Evolutionary conservation across 257 asterid species (phyloP).

Genomic region (Galeopsis tetrahit): DNA sequence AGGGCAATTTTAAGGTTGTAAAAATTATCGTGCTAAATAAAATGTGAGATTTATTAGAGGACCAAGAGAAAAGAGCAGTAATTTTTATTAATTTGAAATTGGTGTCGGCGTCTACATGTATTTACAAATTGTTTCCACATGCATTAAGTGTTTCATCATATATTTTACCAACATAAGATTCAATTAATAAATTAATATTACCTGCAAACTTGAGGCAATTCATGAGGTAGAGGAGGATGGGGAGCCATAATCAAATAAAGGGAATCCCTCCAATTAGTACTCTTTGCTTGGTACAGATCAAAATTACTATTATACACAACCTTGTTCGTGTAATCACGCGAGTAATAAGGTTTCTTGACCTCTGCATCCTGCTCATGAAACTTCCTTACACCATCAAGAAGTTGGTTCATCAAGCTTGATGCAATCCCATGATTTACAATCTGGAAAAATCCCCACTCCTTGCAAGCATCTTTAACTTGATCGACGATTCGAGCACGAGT

Average conservation of each 20-base stretch:
- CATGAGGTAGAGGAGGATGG: constrained; percentile 32
- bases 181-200: not conserved
- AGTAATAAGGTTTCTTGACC: constrained; percentile 42
- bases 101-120: no score
- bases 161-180: no score
- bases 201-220: constrained; percentile 36
- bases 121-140: no score
- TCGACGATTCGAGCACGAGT: constrained; percentile 15
- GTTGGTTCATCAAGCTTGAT: not conserved
- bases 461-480: constrained; percentile 33
- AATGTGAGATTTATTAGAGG: no score
- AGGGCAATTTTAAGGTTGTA: no score
- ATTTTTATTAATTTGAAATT: no score
- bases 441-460: constrained; percentile 44
- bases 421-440: constrained; percentile 47
- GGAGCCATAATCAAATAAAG: constrained; percentile 46
- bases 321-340: constrained; percentile 36
- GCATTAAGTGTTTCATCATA: no score
- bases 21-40: no score
- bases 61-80: no score
- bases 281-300: constrained; percentile 32
- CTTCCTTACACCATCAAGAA: constrained; percentile 23
- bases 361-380: constrained; percentile 44
- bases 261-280: constrained; percentile 54
- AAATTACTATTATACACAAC: constrained; percentile 39